Evolutionary conservation across 306 rosid species (phyloP).

Genomic region (Astragalus glycyphyllos): DNA sequence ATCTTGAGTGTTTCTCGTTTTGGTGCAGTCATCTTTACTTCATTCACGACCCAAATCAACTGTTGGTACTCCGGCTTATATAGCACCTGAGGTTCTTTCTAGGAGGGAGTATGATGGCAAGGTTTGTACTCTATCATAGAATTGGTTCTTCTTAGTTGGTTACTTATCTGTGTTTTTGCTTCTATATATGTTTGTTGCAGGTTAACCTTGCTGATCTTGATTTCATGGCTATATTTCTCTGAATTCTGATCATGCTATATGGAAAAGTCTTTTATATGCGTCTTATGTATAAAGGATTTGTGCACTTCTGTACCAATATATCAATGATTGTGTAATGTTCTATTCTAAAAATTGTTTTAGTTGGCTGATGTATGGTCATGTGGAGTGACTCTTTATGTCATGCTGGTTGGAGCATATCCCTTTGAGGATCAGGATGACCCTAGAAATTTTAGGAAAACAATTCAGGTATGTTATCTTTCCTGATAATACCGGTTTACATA

Average conservation of each 20-base stretch:
- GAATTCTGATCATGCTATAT: conserved; percentile 19
- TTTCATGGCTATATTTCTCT: conserved; percentile 20
- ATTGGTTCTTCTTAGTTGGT: conserved; percentile 23
- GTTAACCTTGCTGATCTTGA: neutral
- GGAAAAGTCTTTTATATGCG: conserved; percentile 21
- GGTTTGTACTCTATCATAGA: conserved; percentile 42
- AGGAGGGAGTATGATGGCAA: conserved; percentile 79
- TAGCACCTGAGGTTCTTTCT: conserved; percentile 81
- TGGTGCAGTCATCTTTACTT: conserved; percentile 67
- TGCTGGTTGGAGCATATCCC: conserved; percentile 85
- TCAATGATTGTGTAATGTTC: conserved; percentile 19
- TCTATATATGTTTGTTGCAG: conserved; percentile 11
- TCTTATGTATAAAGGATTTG: conserved; percentile 18
- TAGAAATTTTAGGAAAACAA: conserved; percentile 75
- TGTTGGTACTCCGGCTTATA: conserved; percentile 81
- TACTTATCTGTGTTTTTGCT: neutral
- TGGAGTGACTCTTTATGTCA: conserved; percentile 83
- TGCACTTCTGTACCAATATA: conserved; percentile 15
- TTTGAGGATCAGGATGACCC: conserved; percentile 86
- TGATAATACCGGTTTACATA: neutral
- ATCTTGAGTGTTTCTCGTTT: conserved; percentile 13
- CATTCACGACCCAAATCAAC: conserved; percentile 81
- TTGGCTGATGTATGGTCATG: conserved; percentile 90
- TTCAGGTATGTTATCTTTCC: conserved; percentile 55
- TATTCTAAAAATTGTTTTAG: conserved; percentile 42